A percentile compares a stretch with the other conserved stretches of the same genome.
These are phyloP conservation scores for Ajuga chamaepitys DNA, from an alignment of 257 asterid genomes.

Conservation along the genomic window DNA sequence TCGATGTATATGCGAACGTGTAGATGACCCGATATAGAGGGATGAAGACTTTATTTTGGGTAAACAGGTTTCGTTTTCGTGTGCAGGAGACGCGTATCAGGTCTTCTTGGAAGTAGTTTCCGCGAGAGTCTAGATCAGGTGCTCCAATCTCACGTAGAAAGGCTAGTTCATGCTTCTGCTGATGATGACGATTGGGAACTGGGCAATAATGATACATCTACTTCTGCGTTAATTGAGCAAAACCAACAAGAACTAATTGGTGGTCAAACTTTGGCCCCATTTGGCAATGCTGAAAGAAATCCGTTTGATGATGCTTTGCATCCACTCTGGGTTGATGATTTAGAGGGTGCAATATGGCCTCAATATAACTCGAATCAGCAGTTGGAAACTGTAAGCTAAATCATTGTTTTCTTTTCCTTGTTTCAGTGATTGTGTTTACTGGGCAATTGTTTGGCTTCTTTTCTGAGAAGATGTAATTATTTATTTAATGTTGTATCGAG, in stretches of 20 bases:
- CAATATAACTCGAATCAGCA: constrained; percentile 32
- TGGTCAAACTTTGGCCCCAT: constrained; percentile 21
- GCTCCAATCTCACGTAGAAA: constrained; percentile 59
- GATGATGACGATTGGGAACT: constrained; percentile 43
- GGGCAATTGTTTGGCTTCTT: not conserved
- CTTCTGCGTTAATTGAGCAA: constrained; percentile 32
- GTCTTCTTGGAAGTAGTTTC: constrained; percentile 76
- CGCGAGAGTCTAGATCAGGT: constrained; percentile 66
- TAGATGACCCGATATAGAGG: no score
- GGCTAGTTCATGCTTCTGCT: constrained; percentile 49
- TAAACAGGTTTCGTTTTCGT: not conserved
- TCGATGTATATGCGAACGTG: no score
- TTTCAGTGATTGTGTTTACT: not conserved
- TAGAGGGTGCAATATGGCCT: constrained; percentile 38
- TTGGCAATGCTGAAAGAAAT: constrained; percentile 30
- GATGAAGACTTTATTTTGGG: no score
- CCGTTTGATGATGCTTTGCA: constrained; percentile 24
- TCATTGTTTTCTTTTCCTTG: not conserved
- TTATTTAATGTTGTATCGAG: no score
- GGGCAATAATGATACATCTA: constrained; percentile 29
- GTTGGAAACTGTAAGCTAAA: constrained; percentile 41
- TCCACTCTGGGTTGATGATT: constrained; percentile 44
- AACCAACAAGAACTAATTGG: constrained; percentile 35
- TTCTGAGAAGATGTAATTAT: not conserved
- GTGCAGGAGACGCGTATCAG: constrained; percentile 80